phyloP scores from a whole-genome alignment of 768 basidiomycete species.

The Tricholomella constricta region DNA sequence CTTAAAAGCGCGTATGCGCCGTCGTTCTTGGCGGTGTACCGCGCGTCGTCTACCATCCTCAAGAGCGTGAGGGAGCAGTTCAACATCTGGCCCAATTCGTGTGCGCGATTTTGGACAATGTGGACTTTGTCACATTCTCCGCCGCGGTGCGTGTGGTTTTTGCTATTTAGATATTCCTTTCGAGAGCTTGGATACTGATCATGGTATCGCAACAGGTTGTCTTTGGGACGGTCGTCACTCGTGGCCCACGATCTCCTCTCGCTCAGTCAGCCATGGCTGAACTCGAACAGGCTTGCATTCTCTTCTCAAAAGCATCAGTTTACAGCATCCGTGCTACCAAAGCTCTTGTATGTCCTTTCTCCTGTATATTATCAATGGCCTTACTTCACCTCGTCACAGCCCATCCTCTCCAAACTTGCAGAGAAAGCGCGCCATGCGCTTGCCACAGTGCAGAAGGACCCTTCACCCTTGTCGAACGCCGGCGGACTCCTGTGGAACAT shows the following conservation, averaged over 20 bases:
- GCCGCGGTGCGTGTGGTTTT: constrained; percentile 43
- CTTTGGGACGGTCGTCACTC: constrained; percentile 77
- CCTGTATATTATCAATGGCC: neutral
- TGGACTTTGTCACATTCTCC: constrained; percentile 64
- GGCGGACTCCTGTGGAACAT: constrained; percentile 52
- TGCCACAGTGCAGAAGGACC: constrained; percentile 41
- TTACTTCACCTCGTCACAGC: constrained; percentile 36
- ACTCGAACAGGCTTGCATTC: constrained; percentile 62
- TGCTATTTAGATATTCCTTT: neutral
- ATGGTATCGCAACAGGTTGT: constrained; percentile 50
- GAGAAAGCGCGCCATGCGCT: constrained; percentile 68
- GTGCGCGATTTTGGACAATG: constrained; percentile 58
- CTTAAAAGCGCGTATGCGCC: constrained; percentile 65
- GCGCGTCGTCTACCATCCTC: constrained; percentile 58
- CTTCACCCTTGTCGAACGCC: constrained; percentile 28
- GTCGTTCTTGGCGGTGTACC: constrained; percentile 65
- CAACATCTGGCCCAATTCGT: constrained; percentile 44
- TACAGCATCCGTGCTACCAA: constrained; percentile 65
- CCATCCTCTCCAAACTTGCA: constrained; percentile 57
- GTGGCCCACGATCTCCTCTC: constrained; percentile 67
- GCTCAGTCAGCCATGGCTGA: constrained; percentile 69
- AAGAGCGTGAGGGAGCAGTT: constrained; percentile 53
- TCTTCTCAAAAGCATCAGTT: constrained; percentile 64
- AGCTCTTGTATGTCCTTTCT: constrained; percentile 51
- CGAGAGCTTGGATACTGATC: neutral